Conservation (phyloP, 225 moss, liverwort and hornwort species). For the Pseudoscleropodium purum region DNA sequence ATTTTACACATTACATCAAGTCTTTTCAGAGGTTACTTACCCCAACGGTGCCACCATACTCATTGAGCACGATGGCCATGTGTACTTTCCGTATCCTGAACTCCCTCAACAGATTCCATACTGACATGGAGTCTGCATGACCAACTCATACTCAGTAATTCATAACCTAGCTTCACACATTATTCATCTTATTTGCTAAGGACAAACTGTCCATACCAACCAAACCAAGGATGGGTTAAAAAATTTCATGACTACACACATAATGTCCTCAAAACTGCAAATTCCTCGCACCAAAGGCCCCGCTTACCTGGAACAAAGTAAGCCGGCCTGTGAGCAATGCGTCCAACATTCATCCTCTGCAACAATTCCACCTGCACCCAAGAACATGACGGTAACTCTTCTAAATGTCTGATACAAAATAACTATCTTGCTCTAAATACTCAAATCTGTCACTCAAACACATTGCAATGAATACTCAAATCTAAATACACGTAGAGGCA, state of each 20-base stretch:
- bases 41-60: conserved; percentile 97
- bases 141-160: background rate
- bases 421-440: background rate
- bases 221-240: background rate
- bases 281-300: background rate
- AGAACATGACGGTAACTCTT: background rate
- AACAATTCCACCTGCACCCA: conserved; percentile 63
- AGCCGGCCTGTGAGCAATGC: conserved; percentile 96
- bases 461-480: background rate
- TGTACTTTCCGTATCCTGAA: conserved; percentile 99
- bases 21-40: conserved; percentile 29
- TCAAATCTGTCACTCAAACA: background rate
- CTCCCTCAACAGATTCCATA: conserved; percentile 99
- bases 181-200: background rate
- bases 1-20: background rate
- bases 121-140: conserved; percentile 90
- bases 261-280: background rate
- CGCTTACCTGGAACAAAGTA: conserved; percentile 85
- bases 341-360: conserved; percentile 79
- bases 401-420: background rate
- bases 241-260: background rate
- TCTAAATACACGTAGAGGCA: background rate
- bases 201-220: background rate
- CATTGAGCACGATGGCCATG: conserved; percentile 98
- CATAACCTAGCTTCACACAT: background rate